phyloP scores from a whole-genome alignment of 495 filamentous ascomycete genomes.

The Tuber umbilicatum region DNA sequence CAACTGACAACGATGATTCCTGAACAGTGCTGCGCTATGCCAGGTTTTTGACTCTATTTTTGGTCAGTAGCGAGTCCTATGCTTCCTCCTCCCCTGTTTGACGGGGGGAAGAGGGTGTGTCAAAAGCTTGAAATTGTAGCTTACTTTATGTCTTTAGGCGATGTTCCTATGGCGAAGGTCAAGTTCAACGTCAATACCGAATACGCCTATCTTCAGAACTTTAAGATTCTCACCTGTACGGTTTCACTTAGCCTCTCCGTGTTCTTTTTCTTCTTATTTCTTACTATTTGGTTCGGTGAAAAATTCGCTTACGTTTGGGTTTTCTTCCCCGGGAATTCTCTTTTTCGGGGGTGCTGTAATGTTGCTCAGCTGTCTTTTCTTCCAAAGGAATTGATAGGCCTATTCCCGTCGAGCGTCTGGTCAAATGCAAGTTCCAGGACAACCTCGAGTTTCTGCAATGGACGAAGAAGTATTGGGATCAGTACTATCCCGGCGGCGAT shows the following conservation, averaged over 20 bases:
- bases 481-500: conserved; percentile 91
- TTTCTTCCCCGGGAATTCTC: conserved; percentile 19
- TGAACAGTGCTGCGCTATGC: conserved; percentile 78
- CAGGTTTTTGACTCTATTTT: conserved; percentile 97
- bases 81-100: background rate
- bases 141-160: conserved; percentile 50
- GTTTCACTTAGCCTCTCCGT: conserved; percentile 26
- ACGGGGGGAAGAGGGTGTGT: background rate
- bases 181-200: conserved; percentile 97
- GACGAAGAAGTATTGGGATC: conserved; percentile 94
- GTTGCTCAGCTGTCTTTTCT: conserved; percentile 63
- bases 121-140: conserved; percentile 9
- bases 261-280: background rate
- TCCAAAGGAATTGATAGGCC: conserved; percentile 78
- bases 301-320: conserved; percentile 8
- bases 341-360: conserved; percentile 4
- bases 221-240: conserved; percentile 91
- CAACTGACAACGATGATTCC: conserved; percentile 20
- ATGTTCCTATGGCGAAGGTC: conserved; percentile 91
- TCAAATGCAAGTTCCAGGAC: conserved; percentile 99
- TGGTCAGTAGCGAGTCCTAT: conserved; percentile 50
- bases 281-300: background rate
- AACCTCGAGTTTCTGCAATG: conserved; percentile 99
- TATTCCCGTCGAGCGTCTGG: conserved; percentile 76
- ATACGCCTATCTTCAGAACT: conserved; percentile 96